A percentile compares a stretch with the other conserved stretches of the same genome.
Conservation (phyloP, 2,329 filamentous ascomycete species). For the Phaeosphaeria sp. region DNA sequence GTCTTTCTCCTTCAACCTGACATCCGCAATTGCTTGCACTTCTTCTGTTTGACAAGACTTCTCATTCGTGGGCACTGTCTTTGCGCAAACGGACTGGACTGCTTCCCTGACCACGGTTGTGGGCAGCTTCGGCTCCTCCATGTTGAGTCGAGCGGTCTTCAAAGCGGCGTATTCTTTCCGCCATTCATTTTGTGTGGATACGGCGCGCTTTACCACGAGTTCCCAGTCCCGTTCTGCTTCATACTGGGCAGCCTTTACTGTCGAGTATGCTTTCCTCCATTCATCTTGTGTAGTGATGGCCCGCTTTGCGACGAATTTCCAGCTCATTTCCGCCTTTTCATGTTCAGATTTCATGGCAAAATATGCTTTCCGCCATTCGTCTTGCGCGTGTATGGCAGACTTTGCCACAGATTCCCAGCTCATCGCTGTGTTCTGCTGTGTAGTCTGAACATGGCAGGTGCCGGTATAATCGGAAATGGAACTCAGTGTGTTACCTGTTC, state of each 20-base stretch:
- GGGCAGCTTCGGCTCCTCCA: neutral
- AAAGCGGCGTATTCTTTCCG: neutral
- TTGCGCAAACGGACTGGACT: neutral
- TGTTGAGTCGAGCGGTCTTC: neutral
- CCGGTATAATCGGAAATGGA: too few species aligned
- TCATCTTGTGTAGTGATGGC: neutral
- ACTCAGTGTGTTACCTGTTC: neutral
- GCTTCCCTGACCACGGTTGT: neutral
- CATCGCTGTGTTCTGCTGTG: too few species aligned
- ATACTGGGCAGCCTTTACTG: too few species aligned
- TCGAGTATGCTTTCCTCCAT: neutral
- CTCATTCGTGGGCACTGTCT: neutral
- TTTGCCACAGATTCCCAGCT: too few species aligned
- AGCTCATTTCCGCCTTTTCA: neutral
- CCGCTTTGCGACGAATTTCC: neutral
- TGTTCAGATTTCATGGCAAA: neutral
- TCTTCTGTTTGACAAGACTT: neutral
- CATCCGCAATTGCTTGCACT: neutral
- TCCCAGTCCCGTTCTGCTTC: neutral
- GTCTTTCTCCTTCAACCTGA: neutral
- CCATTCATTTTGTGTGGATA: neutral
- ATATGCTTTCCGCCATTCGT: too few species aligned
- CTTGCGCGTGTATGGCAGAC: too few species aligned
- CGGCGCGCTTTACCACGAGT: neutral
- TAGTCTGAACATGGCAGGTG: too few species aligned